phyloP scores from a whole-genome alignment of 208 protist species.

The Endotrypanum monterogeii region DNA sequence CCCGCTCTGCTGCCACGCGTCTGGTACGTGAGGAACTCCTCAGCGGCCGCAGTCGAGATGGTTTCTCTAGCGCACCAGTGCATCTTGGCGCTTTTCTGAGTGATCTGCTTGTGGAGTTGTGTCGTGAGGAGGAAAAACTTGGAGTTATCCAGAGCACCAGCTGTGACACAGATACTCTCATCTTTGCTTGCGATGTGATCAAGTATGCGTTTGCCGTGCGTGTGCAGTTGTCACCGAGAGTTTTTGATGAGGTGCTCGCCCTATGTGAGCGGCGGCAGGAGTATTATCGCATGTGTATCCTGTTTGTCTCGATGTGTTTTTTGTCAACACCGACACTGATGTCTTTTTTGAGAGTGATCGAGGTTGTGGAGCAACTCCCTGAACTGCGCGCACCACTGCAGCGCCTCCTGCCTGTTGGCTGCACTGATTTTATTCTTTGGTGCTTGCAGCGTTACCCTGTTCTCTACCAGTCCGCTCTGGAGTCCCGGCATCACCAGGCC shows the following conservation, averaged over 20 bases:
- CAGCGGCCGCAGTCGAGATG: conserved; percentile 47
- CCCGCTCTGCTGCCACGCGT: conserved; percentile 33
- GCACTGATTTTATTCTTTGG: conserved; percentile 49
- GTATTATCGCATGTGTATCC: conserved; percentile 56
- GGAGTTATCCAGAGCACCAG: neutral
- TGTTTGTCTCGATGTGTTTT: conserved; percentile 76
- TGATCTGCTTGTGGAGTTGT: conserved; percentile 68
- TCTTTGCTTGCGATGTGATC: conserved; percentile 64
- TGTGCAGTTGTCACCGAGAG: conserved; percentile 44
- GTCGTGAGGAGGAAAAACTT: conserved; percentile 9
- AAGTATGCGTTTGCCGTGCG: conserved; percentile 63
- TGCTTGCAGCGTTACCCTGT: conserved; percentile 42
- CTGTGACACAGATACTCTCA: conserved; percentile 31
- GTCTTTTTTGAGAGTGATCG: conserved; percentile 49
- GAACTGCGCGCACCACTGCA: conserved; percentile 22
- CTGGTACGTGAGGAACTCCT: conserved; percentile 78
- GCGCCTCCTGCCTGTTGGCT: conserved; percentile 28
- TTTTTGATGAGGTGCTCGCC: conserved; percentile 64
- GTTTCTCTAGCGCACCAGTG: conserved; percentile 19
- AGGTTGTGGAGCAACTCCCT: conserved; percentile 38
- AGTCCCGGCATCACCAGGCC: conserved; percentile 1
- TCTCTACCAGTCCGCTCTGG: conserved; percentile 15
- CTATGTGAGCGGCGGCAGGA: conserved; percentile 49
- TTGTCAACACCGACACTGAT: conserved; percentile 58
- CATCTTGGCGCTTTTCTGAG: conserved; percentile 77